Base-by-base conservation (phyloP, 345 rosid genomes). In the Citrus reticulata region DNA sequence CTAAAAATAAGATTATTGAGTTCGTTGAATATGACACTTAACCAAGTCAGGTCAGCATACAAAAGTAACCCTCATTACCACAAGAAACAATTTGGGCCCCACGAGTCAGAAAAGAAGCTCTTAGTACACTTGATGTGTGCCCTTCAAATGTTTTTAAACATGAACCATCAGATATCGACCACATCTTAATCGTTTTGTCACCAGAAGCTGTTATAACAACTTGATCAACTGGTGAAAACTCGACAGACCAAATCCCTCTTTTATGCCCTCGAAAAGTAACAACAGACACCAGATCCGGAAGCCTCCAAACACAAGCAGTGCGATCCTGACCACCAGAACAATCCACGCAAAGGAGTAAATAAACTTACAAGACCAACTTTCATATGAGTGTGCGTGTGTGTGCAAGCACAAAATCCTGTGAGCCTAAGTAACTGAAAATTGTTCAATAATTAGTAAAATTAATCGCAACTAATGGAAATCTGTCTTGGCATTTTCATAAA, bases 111-210 rank as follows among this genome's bases (percentile, higher is more conserved):
- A 93, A 95, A 37, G 97, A 90, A 78, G 93, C 99, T 82, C 89
- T 89, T 74, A 95, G 87, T 59, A 95, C 99, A 86, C 93, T 91
- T 80, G 97, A 88, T 80, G 93, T 89, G 81, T 95, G 98, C 35
- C 99, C 99, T 92, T 95, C 99, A 61, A 95, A 93, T 77, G 99
- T 95, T 87, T 88, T 95, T 77, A 93, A 87, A 90, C 99, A 95
- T 58, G 97, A 93, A 68, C 99, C 99, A 74, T 93, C 96, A 77
- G 93, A 79, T 88, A 93, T 89, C 40, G 92, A 90, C 99, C 99
- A 95, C 80, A 95, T 91, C 83, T 90, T 95, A 74, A 95, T 85
- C 27, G 97, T 92, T 84, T 90, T 91, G 88, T 95, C 99, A 20
- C 95, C 99, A 70, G 99, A 94, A 57, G 97, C 93, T 24, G 99